Evolutionary conservation across 108 stramenopile species (phyloP).

Genomic region (Cyclotella distinguenda): DNA sequence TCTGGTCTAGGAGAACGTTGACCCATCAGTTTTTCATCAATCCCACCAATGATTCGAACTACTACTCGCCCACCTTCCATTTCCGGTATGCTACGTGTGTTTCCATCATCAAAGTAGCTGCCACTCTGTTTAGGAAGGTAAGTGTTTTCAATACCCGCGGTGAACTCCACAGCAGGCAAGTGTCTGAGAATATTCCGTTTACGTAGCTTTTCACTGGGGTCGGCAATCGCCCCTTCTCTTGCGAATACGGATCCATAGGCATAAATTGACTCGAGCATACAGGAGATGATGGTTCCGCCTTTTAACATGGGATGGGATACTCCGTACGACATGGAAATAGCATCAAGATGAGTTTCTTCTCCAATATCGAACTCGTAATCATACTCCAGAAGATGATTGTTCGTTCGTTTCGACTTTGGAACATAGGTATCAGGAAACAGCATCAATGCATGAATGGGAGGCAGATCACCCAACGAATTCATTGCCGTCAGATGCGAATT

Average conservation of each 20-base stretch:
- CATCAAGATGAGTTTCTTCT: conserved; percentile 73
- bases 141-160: conserved; percentile 76
- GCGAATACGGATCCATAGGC: conserved; percentile 78
- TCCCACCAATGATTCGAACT: conserved; percentile 70
- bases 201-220: conserved; percentile 63
- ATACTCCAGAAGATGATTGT: conserved; percentile 63
- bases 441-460: conserved; percentile 73
- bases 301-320: conserved; percentile 86
- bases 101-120: conserved; percentile 83
- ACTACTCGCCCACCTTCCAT: conserved; percentile 75
- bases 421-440: conserved; percentile 70
- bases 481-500: conserved; percentile 46
- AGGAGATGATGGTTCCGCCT: conserved; percentile 80
- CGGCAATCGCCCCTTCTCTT: conserved; percentile 71
- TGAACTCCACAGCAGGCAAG: conserved; percentile 81
- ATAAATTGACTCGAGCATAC: conserved; percentile 81
- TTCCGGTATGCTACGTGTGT: conserved; percentile 72
- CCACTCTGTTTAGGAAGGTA: conserved; percentile 78
- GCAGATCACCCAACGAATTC: conserved; percentile 44
- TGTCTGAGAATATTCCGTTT: conserved; percentile 86
- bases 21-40: conserved; percentile 44
- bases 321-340: conserved; percentile 75
- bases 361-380: conserved; percentile 82
- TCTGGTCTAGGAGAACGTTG: conserved; percentile 10
- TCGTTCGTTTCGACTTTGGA: conserved; percentile 28